Evolutionary conservation across 805 yeast species (phyloP), one percentile per base, ranked within the genome.

Genomic region (Candida golubevii): DNA sequence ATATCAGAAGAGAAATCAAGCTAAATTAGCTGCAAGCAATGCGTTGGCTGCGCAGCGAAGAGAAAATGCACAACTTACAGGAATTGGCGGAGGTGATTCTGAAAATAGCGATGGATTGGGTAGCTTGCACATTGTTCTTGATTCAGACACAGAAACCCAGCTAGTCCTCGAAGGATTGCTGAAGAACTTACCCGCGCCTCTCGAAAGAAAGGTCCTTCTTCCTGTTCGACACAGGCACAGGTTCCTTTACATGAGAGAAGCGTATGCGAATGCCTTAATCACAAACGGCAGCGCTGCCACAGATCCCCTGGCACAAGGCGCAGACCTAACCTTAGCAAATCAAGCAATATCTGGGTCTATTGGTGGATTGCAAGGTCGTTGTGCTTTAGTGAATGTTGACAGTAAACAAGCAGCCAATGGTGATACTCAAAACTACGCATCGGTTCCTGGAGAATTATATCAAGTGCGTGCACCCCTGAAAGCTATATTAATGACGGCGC

Each of bases 91-190:
- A n/a, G 61, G 59, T 12, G 46, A 47, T 26, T 35, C 45, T 7
- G 44, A 38, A 31, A 59, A 48, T 8, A 55, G 48, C 10, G 59
- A 60, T 28, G 42, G 44, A 7, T 58, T 58, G 30, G 51, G 54
- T 15, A 75, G 74, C 12, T 51, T 60, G 63, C 56, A 55, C 52
- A 76, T 59, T 64, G 78, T 80, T 4, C 66, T 85, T 30, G 88
- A 86, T 52, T 91, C 95, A 7, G 96, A 90, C 59, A 96, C 89
- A 58, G 99, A 93, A 57, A 88, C 96, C 1, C 88, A 86, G 39
- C 86, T 85, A 51, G 97, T 93, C 4, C 68, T 93, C 58, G 89
- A 87, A 50, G 98, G 98, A 18, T 88, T 91, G 15, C 76, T 85
- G 11, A 75, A 86, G 54, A 83, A 90, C 31, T 75, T 79, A 46